These are phyloP conservation scores for Plasmodium relictum DNA, from an alignment of 169 alveolate species.

Conservation along the genomic window DNA sequence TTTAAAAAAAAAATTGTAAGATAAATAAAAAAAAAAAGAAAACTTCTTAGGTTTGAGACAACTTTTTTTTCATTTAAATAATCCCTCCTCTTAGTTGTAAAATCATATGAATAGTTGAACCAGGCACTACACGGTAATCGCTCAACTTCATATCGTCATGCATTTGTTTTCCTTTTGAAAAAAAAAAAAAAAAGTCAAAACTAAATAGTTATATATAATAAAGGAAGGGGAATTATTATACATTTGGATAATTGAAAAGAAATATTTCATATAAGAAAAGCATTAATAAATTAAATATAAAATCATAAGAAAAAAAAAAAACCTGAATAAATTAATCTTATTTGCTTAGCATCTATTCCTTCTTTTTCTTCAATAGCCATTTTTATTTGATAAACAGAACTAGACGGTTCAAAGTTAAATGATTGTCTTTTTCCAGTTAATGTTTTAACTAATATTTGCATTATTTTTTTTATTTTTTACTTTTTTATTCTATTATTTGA, in stretches of 20 bases:
- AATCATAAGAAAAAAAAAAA: background rate
- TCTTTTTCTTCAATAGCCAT: constrained; percentile 96
- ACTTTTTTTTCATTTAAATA: constrained; percentile 3
- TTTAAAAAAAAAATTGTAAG: background rate
- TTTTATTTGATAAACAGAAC: constrained; percentile 94
- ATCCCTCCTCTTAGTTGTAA: constrained; percentile 94
- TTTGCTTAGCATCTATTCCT: constrained; percentile 90
- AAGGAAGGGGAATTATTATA: constrained; percentile 3
- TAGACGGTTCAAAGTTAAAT: constrained; percentile 95
- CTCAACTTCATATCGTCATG: constrained; percentile 91
- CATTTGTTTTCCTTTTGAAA: constrained; percentile 90
- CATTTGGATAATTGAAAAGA: too few relatives aligned
- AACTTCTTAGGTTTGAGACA: background rate
- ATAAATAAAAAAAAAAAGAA: too few relatives aligned
- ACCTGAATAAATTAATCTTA: constrained; percentile 92
- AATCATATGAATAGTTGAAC: constrained; percentile 96
- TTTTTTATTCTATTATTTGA: constrained; percentile 4
- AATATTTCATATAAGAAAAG: background rate
- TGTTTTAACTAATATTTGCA: constrained; percentile 94
- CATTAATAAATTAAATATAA: background rate
- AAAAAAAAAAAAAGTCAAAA: background rate
- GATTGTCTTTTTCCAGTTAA: constrained; percentile 94
- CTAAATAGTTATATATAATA: background rate
- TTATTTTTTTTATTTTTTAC: constrained; percentile 56
- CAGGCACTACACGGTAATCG: constrained; percentile 95